Base-by-base conservation (phyloP, 2,329 filamentous ascomycete species). In the Calycina marina region DNA sequence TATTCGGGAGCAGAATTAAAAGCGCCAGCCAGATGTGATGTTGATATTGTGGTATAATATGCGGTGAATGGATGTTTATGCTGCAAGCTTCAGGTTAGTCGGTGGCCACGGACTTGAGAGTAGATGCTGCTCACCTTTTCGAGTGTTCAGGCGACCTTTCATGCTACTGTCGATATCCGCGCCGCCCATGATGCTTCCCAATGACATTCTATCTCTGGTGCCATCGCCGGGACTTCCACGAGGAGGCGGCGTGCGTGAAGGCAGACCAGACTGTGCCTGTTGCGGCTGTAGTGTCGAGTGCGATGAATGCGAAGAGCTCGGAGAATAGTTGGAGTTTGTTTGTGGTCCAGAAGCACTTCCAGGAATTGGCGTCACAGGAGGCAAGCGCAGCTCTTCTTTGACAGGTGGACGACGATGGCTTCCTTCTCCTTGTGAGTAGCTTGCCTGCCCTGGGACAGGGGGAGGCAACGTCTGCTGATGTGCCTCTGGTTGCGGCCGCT, bases 381-480 rank as follows among this genome's bases (percentile, higher is more conserved):
- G 49, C 14, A 54, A 41, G 14, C 50, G 44, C 12, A 51, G 34
- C 37, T 51, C 50, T 15, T 51, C 49, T 17, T 51, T 47, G n/a
- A 38, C 46, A 12, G 47, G 44, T 17, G 44, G 43, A 14, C 48
- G 45, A 20, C 42, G 47, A 27, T 37, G 39, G 20, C 35, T 42
- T 9, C 36, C 43, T 4, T 51, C 50, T 10, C 44, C 32, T 8
- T 48, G 43, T 16, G 42, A 14, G 32, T 46, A 51, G 1, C 38
- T 26, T n/a, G 42, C 39, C 22, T 50, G 50, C 12, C 43, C 48
- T n/a, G 51, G 51, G 16, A 53, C 43, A 14, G 53, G 54, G n/a
- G 53, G 54, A 14, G 55, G 53, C 11, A 56, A 44, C 10, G 54
- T 49, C 1, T 51, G 46, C 10, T 50, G 43, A 29, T 56, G 54